These are phyloP conservation scores for Cyclotella choctawhatcheeana DNA, from an alignment of 108 stramenopile species.

Conservation along the genomic window DNA sequence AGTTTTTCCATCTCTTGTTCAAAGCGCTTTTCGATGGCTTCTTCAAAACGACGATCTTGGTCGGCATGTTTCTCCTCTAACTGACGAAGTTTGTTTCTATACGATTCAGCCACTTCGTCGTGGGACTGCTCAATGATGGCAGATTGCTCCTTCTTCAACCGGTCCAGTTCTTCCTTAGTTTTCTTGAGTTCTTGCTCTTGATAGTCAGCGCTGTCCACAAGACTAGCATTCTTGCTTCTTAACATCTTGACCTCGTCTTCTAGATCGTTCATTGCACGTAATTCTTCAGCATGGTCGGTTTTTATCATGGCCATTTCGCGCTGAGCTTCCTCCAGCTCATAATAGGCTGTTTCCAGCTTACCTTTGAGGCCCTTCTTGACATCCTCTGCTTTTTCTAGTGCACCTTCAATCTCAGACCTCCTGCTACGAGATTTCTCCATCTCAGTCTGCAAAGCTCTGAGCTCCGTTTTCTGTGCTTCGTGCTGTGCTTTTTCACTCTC, in stretches of 20 bases:
- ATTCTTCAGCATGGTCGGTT: constrained; percentile 25
- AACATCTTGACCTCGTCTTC: constrained; percentile 28
- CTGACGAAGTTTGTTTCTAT: constrained; percentile 37
- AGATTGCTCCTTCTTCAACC: constrained; percentile 18
- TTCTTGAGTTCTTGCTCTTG: constrained; percentile 34
- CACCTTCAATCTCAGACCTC: constrained; percentile 26
- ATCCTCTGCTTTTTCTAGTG: constrained; percentile 26
- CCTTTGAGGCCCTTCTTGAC: constrained; percentile 42
- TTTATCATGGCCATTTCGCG: constrained; percentile 22
- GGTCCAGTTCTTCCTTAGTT: constrained; percentile 22
- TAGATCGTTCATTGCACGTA: constrained; percentile 16
- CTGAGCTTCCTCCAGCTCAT: constrained; percentile 39
- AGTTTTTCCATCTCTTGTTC: constrained; percentile 35
- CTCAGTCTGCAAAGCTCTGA: constrained; percentile 12
- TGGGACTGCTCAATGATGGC: constrained; percentile 28
- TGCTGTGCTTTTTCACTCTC: constrained; percentile 11
- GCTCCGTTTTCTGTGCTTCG: constrained; percentile 9
- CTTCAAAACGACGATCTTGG: constrained; percentile 24
- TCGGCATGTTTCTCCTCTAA: constrained; percentile 39
- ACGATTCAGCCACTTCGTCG: constrained; percentile 49
- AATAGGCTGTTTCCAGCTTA: constrained; percentile 45
- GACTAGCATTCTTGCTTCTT: constrained; percentile 18
- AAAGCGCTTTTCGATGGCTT: constrained; percentile 27
- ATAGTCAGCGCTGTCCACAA: constrained; percentile 26
- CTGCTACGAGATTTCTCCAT: constrained; percentile 24